Evolutionary conservation across 441 rosid genomes (phyloP).

Genomic region (Bocquillonia castaneifolia): DNA sequence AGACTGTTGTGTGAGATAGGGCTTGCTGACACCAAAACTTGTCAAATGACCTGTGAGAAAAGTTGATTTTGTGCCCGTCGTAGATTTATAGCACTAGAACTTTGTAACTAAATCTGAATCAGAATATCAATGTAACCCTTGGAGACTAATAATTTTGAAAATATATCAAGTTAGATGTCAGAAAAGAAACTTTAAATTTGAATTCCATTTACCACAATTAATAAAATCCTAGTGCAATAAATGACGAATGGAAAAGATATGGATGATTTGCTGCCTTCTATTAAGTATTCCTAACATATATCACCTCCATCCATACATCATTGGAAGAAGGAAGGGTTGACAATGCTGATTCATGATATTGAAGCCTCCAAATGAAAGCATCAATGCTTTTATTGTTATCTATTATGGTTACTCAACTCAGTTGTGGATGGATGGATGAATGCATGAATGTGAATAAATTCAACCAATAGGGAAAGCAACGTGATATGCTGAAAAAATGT

Average conservation of each 20-base stretch:
- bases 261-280: background rate
- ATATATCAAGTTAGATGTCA: background rate
- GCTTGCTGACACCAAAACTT: background rate
- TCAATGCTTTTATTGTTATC: background rate
- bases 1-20: background rate
- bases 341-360: background rate
- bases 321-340: background rate
- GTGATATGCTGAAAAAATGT: conserved; percentile 8
- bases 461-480: conserved; percentile 10
- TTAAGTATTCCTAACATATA: background rate
- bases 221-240: background rate
- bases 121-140: background rate
- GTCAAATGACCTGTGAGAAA: background rate
- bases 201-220: background rate
- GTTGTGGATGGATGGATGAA: background rate
- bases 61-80: background rate
- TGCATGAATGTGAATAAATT: background rate
- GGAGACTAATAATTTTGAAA: background rate
- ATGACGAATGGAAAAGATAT: background rate
- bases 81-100: background rate
- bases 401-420: background rate
- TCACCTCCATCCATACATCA: background rate
- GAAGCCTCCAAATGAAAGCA: background rate
- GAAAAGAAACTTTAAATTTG: background rate
- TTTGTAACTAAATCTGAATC: background rate